A percentile compares a stretch with the other conserved stretches of the same genome.
Evolutionary conservation across 2,329 filamentous ascomycete genomes (phyloP).

Genomic region (Xylaria polymorpha): DNA sequence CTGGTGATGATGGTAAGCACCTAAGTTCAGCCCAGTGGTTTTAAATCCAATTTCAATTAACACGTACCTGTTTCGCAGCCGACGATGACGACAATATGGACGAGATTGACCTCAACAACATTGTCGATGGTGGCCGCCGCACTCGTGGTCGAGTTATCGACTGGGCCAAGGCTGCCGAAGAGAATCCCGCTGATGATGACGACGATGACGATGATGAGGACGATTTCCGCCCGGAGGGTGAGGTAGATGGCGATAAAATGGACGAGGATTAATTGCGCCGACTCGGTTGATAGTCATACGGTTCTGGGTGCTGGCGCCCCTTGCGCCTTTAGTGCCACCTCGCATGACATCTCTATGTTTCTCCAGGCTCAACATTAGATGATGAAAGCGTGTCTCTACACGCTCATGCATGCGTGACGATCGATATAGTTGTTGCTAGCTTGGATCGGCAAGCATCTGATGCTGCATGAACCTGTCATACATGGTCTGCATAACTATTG

Average conservation of each 20-base stretch:
- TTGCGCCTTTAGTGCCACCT: constrained; percentile 7
- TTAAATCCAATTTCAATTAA: constrained; percentile 22
- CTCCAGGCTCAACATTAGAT: constrained; percentile 8
- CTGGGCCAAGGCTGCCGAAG: constrained; percentile 88
- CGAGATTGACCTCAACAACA: constrained; percentile 91
- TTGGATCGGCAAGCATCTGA: constrained; percentile 25
- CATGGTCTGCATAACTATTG: constrained; percentile 14
- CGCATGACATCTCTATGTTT: constrained; percentile 5
- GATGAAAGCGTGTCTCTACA: constrained; percentile 14
- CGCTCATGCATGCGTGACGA: constrained; percentile 20
- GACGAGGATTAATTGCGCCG: constrained; percentile 59
- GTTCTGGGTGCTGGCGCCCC: not conserved
- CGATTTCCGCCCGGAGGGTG: constrained; percentile 69
- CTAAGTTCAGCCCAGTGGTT: constrained; percentile 18
- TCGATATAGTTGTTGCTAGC: constrained; percentile 17
- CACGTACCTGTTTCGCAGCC: constrained; percentile 54
- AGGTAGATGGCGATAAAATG: constrained; percentile 78
- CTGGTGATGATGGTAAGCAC: constrained; percentile 44
- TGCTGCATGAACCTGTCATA: constrained; percentile 10
- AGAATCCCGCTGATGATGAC: constrained; percentile 79
- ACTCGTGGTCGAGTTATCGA: constrained; percentile 94
- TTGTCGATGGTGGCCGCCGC: constrained; percentile 80
- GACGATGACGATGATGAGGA: constrained; percentile 80
- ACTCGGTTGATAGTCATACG: not conserved
- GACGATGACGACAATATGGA: constrained; percentile 85